Percentiles rank a stretch among this genome's conserved stretches.
Evolutionary conservation across 2,329 filamentous ascomycete species (phyloP).

Genomic region (Neopestalotiopsis clavispora): DNA sequence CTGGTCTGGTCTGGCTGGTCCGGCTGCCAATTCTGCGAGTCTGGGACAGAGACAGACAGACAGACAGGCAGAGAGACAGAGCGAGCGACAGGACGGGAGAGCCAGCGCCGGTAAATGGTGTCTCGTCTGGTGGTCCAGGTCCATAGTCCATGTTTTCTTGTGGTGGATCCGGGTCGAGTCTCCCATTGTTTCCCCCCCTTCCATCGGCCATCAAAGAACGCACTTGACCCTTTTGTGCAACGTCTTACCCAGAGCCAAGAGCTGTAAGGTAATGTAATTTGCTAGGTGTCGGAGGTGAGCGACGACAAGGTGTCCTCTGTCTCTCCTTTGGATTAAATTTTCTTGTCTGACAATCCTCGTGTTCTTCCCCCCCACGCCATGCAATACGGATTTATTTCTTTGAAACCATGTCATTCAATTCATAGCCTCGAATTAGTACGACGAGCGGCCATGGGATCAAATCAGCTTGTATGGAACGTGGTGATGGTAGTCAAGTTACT

Average conservation of each 20-base stretch:
- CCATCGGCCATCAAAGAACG: not conserved
- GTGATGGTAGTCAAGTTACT: not conserved
- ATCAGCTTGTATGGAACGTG: slow-evolving; percentile 2
- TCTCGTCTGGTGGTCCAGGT: not conserved
- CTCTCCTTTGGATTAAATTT: not conserved
- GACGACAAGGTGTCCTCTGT: slow-evolving; percentile 12
- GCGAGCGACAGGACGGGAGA: not conserved
- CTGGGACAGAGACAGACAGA: not conserved
- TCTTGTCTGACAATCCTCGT: not conserved
- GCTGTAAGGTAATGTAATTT: not conserved
- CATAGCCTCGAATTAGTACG: not conserved
- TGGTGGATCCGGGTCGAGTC: not conserved
- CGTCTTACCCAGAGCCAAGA: not conserved
- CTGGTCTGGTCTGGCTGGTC: not conserved
- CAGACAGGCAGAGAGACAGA: not conserved
- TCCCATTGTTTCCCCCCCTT: not conserved
- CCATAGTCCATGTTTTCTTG: too few relatives aligned
- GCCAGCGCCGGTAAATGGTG: not conserved
- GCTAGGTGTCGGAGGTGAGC: slow-evolving; percentile 4
- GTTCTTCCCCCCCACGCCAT: not conserved
- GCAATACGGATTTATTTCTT: not conserved
- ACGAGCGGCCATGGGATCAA: not conserved
- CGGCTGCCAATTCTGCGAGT: not conserved
- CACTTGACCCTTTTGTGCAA: not conserved
- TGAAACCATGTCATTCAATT: not conserved